Evolutionary conservation across 306 rosid species (phyloP), one percentile per base, ranked within the genome.

Genomic region (Betula pendula): DNA sequence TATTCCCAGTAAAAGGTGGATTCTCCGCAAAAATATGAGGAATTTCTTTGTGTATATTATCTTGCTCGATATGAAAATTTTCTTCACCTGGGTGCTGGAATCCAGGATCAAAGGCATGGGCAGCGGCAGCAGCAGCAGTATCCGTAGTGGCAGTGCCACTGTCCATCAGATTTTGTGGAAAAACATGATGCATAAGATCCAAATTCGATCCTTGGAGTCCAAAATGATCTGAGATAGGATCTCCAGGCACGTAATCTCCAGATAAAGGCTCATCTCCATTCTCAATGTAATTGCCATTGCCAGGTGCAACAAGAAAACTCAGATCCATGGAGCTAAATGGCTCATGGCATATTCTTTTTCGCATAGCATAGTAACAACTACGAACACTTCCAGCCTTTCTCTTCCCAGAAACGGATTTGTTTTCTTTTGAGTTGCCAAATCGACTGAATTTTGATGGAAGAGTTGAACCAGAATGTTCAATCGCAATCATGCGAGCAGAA

Each of bases 311-410:
- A 31, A 91, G 87, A 81, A 87, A 93, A 83, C 86, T 82, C 22
- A 81, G 86, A 79, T 84, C 90, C 88, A 85, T 82, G 73, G 91
- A 77, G 53, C 74, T 62, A 74, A 85, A 73, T 19, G 87, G 81
- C 42, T 83, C 88, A 24, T 79, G 81, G 83, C 91, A 84, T 45
- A 90, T 75, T 81, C 92, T 89, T 80, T 91, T 93, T 75, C 88
- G 79, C 94, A 90, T 56, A 29, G 94, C 90, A 83, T 90, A 85
- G 76, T 96, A 96, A 82, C 81, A 81, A 80, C 65, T 71, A 17
- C 92, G 93, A 67, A 91, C 92, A 80, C 86, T 88, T 53, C 80
- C 89, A 49, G 87, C 71, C 83, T 88, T 92, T 56, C 96, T 93
- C 88, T 90, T 93, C 62, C 75, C 85, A 42, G 88, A 71, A 69